A percentile compares a stretch with the other conserved stretches of the same genome.
These are phyloP conservation scores for Sporothrix pseudoabietina DNA, from an alignment of 2,329 filamentous ascomycete species.

Conservation along the genomic window DNA sequence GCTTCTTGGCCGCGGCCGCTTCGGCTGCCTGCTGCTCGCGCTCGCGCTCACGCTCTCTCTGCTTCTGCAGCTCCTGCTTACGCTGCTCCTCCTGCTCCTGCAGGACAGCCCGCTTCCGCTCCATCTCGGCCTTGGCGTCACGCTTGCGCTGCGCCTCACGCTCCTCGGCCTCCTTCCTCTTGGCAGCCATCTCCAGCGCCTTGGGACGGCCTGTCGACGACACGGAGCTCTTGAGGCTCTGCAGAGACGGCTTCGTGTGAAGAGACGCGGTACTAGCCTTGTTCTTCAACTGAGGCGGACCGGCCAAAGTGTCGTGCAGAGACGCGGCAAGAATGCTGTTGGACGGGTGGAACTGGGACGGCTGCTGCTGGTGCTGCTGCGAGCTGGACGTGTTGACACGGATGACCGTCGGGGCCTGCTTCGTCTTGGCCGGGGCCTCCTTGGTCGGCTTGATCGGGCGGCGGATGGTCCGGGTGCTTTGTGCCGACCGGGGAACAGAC, in stretches of 20 bases:
- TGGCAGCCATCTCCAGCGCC: slow-evolving; percentile 73
- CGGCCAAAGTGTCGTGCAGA: slow-evolving; percentile 57
- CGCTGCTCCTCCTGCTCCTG: slow-evolving; percentile 64
- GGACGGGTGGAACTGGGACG: slow-evolving; percentile 59
- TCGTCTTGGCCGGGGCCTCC: slow-evolving; percentile 59
- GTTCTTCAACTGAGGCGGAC: slow-evolving; percentile 53
- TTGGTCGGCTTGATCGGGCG: slow-evolving; percentile 65
- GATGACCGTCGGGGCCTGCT: slow-evolving; percentile 71
- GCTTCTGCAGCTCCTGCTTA: slow-evolving; percentile 63
- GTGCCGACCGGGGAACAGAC: slow-evolving; percentile 52
- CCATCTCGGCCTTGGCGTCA: slow-evolving; percentile 78
- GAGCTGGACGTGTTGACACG: slow-evolving; percentile 66
- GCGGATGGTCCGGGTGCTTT: slow-evolving; percentile 57
- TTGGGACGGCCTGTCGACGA: slow-evolving; percentile 68
- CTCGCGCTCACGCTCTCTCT: slow-evolving; percentile 62
- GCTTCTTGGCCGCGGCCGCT: slow-evolving; percentile 61
- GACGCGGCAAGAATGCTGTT: slow-evolving; percentile 60
- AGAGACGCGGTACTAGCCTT: slow-evolving; percentile 70
- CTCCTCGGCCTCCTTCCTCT: slow-evolving; percentile 84
- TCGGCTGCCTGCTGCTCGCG: slow-evolving; percentile 55
- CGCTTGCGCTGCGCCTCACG: slow-evolving; percentile 75
- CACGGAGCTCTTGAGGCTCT: slow-evolving; percentile 66
- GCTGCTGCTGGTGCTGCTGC: slow-evolving; percentile 47
- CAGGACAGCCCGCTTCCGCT: slow-evolving; percentile 69
- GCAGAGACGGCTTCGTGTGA: slow-evolving; percentile 57